Base-by-base conservation (phyloP, 805 yeast genomes). In the Candida sakaeoensis region DNA sequence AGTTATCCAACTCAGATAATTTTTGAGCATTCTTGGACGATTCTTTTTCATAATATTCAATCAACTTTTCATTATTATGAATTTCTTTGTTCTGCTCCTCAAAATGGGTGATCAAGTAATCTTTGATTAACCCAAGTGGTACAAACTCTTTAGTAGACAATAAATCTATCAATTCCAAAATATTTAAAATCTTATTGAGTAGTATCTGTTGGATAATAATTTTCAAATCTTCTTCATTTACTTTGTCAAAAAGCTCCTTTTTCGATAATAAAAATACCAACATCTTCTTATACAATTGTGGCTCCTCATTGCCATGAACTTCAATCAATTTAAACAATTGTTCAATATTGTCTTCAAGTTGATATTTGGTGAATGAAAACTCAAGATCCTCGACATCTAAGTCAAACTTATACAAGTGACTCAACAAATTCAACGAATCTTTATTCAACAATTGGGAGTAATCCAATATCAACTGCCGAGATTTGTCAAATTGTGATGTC, bases 131-230 rank as follows among this genome's bases (percentile, higher is more conserved):
- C 0, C 95, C 95, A 25, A 86, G 72, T 0, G 84, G 78, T 0
- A 87, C 77, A 21, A 74, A 79, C 9, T 77, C 78, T 31, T 80
- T 37, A 6, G 31, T 39, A n/a, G 54, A 51, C 31, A 89, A 58
- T 2, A 80, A 73, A 45, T 82, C 80, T n/a, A 91, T 68, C 1
- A 93, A 65, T 48, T 90, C 96, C 14, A 87, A 58, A 0, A 95
- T 85, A 0, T 95, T 70, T 61, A 86, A 68, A 12, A 84, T 55
- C 35, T 76, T 74, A 12, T 67, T 61, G 2, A 65, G 55, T 34
- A 76, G 72, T 35, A 86, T 74, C 41, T 68, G 72, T 19, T 73
- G 62, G 14, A 91, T 57, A 1, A 90, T 63, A 13, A 55, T 54
- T 37, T 63, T 60, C 40, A 78, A 61, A 31, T 73, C 72, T 18